Conservation (phyloP, 2,329 filamentous ascomycete species). For the Chaetothyriales sp. region DNA sequence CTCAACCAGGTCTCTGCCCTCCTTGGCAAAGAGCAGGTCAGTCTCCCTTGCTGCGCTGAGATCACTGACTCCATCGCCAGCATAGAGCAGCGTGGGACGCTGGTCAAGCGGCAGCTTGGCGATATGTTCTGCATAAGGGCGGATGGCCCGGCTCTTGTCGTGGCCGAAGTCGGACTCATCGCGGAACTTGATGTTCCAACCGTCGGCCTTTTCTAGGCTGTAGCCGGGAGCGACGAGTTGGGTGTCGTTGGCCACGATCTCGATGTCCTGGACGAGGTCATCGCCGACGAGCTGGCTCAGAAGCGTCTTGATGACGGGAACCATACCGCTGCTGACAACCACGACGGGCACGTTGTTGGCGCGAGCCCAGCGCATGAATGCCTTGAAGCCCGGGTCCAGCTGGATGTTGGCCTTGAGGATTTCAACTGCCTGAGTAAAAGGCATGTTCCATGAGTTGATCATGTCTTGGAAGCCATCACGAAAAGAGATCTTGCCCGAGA, state of each 20-base stretch:
- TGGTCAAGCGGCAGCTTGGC: constrained; percentile 46
- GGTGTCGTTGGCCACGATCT: constrained; percentile 83
- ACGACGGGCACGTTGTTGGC: constrained; percentile 79
- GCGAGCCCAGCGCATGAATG: constrained; percentile 73
- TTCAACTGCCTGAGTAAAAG: constrained; percentile 68
- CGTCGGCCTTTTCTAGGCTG: constrained; percentile 60
- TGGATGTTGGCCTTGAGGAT: constrained; percentile 68
- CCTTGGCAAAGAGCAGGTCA: constrained; percentile 84
- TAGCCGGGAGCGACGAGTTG: constrained; percentile 48
- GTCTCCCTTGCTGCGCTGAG: constrained; percentile 84
- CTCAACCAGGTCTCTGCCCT: constrained; percentile 70
- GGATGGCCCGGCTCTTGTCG: constrained; percentile 85
- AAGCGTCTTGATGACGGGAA: constrained; percentile 73
- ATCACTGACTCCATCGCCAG: constrained; percentile 86
- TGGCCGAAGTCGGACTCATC: constrained; percentile 78
- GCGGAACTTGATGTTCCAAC: constrained; percentile 78
- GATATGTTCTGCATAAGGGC: constrained; percentile 53
- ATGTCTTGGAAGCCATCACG: constrained; percentile 70
- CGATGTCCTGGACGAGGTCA: constrained; percentile 53
- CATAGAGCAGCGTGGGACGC: constrained; percentile 79
- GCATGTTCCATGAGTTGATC: constrained; percentile 71
- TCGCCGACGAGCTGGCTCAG: constrained; percentile 69
- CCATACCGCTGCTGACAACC: constrained; percentile 84
- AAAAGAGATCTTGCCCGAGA: constrained; percentile 40
- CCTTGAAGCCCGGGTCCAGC: constrained; percentile 73